Percentiles rank a stretch among this genome's conserved stretches.
Evolutionary conservation across 306 rosid species (phyloP).

Genomic region (Malus domestica): ASM211411v1 NC_041794.1:431501-432000

Average conservation of each 20-base stretch:
- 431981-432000: constrained; percentile 34
- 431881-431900: too few relatives aligned
- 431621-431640: not conserved
- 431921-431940: constrained; percentile 26
- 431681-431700: constrained; percentile 51
- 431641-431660: constrained; percentile 50
- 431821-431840: too few relatives aligned
- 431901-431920: constrained; percentile 6
- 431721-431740: constrained; percentile 41
- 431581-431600: too few relatives aligned
- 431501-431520: too few relatives aligned
- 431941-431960: constrained; percentile 20
- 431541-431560: too few relatives aligned
- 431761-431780: not conserved
- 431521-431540: too few relatives aligned
- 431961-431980: constrained; percentile 22
- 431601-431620: not conserved
- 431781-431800: too few relatives aligned
- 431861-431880: too few relatives aligned
- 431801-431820: too few relatives aligned
- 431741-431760: not conserved
- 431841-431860: too few relatives aligned
- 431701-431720: constrained; percentile 41
- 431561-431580: too few relatives aligned
- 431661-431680: constrained; percentile 59